Base-by-base conservation (phyloP, 2,329 filamentous ascomycete species). In the Cladosporium halotolerans region DNA sequence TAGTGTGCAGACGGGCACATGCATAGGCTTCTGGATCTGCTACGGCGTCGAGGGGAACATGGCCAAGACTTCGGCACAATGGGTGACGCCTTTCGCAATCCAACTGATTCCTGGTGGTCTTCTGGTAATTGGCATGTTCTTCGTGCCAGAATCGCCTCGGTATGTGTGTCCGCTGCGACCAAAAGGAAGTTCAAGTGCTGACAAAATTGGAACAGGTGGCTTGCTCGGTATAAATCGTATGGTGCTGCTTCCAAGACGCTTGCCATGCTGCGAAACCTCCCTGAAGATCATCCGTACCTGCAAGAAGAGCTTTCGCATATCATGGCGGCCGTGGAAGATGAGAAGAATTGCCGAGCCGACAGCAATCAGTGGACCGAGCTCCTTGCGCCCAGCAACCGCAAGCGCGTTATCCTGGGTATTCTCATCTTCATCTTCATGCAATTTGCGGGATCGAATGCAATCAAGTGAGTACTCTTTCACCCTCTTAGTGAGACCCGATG, bases 21-120 rank as follows among this genome's bases (percentile, higher is more conserved):
- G 66, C 28, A 48, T 66, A 10, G 65, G 61, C 1, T 69, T 66
- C 58, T 69, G 64, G 64, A 66, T 68, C 44, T 64, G 63, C 42
- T 69, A 65, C 45, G 66, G 63, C n/a, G 62, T 62, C 14, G 46
- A 62, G 31, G 50, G 60, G 28, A 60, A 62, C 46, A 58, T 55
- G 34, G 38, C 55, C 13, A 54, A 47, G 3, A 58, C 41, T 7
- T 54, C 55, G 1, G 45, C 59, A 18, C 53, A 55, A 33, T 63
- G 61, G 61, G 53, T 56, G 16, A 54, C 61, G 4, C 63, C 62
- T 5, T 57, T 66, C 45, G 62, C 57, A 3, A 40, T 66, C 3
- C 65, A 68, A 45, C 50, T 67, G 10, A 61, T 67, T 23, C 66
- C 66, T 13, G 65, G 58, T 18, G 58, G 58, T 14, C 47, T 67